Percentiles rank a stretch among this genome's conserved stretches.
phyloP scores from a whole-genome alignment of 2,329 filamentous ascomycete genomes.

The Lachnellula cervina region DNA sequence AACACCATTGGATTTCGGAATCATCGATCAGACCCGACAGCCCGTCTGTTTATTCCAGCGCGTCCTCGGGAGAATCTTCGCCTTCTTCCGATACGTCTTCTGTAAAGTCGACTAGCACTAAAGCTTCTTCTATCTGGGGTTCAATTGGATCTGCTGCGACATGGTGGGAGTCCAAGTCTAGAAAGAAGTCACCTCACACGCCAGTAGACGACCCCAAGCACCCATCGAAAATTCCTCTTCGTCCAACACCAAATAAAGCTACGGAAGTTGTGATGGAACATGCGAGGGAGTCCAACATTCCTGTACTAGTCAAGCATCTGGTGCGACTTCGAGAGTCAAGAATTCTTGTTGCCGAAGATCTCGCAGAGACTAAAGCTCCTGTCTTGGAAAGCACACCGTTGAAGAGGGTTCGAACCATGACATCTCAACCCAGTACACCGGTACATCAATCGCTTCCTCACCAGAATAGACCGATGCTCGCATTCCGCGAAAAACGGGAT shows the following conservation, averaged over 20 bases:
- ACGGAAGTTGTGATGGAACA: neutral
- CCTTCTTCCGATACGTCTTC: constrained; percentile 29
- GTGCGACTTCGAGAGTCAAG: constrained; percentile 23
- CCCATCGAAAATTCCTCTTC: constrained; percentile 16
- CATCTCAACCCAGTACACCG: neutral
- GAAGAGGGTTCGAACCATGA: constrained; percentile 9
- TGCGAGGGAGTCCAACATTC: constrained; percentile 7
- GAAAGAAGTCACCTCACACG: constrained; percentile 12
- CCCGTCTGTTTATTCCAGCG: constrained; percentile 26
- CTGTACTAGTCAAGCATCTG: constrained; percentile 6
- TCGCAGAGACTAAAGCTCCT: constrained; percentile 21
- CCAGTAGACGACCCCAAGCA: constrained; percentile 15
- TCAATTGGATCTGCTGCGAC: constrained; percentile 3
- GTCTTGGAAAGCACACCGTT: constrained; percentile 10
- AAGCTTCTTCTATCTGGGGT: constrained; percentile 29
- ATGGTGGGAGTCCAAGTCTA: constrained; percentile 13
- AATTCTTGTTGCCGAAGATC: constrained; percentile 22
- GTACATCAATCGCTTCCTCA: constrained; percentile 14
- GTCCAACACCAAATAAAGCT: constrained; percentile 5
- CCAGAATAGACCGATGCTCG: constrained; percentile 12
- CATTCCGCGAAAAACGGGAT: too few species aligned
- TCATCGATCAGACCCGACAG: constrained; percentile 28
- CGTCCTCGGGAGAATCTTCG: constrained; percentile 28
- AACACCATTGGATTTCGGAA: constrained; percentile 32
- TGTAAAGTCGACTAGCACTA: constrained; percentile 29